These are phyloP conservation scores for Phialocephala subalpina DNA, from an alignment of 2,329 filamentous ascomycete species.

Conservation along the genomic window DNA sequence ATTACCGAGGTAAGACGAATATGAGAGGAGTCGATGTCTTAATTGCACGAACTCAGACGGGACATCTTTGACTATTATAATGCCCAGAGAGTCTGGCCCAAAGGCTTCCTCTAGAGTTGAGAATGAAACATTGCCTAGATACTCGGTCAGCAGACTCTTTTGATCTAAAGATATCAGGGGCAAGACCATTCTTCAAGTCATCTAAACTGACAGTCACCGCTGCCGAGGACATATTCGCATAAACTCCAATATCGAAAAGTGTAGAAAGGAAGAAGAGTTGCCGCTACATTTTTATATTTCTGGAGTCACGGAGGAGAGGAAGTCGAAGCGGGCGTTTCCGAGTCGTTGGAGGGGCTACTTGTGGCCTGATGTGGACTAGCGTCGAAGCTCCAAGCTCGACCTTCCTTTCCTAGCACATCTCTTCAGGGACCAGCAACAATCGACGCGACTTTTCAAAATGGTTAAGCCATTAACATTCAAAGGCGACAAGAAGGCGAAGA, in stretches of 20 bases:
- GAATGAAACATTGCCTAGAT: slow-evolving; percentile 70
- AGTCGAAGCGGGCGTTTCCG: slow-evolving; percentile 12
- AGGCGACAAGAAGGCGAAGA: slow-evolving; percentile 94
- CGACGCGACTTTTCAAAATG: slow-evolving; percentile 57
- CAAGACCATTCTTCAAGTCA: slow-evolving; percentile 65
- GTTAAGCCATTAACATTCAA: slow-evolving; percentile 94
- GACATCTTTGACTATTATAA: slow-evolving; percentile 90
- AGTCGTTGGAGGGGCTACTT: slow-evolving; percentile 15
- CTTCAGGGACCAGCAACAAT: not conserved
- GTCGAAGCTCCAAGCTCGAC: not conserved
- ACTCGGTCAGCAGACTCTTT: slow-evolving; percentile 26
- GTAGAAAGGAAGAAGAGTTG: slow-evolving; percentile 3
- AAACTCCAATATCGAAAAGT: not conserved
- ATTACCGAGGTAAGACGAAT: slow-evolving; percentile 88
- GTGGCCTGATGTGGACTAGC: slow-evolving; percentile 21
- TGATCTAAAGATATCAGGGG: not conserved
- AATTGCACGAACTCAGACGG: slow-evolving; percentile 75
- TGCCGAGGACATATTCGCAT: slow-evolving; percentile 35
- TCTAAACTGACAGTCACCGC: slow-evolving; percentile 63
- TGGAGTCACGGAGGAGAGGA: slow-evolving; percentile 16
- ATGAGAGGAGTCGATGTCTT: slow-evolving; percentile 79
- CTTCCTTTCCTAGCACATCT: not conserved
- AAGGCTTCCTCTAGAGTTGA: slow-evolving; percentile 80
- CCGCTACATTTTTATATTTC: slow-evolving; percentile 14
- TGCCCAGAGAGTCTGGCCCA: slow-evolving; percentile 88